Evolutionary conservation across 208 protist species (phyloP).

Genomic region (Leishmania martiniquensis): DNA sequence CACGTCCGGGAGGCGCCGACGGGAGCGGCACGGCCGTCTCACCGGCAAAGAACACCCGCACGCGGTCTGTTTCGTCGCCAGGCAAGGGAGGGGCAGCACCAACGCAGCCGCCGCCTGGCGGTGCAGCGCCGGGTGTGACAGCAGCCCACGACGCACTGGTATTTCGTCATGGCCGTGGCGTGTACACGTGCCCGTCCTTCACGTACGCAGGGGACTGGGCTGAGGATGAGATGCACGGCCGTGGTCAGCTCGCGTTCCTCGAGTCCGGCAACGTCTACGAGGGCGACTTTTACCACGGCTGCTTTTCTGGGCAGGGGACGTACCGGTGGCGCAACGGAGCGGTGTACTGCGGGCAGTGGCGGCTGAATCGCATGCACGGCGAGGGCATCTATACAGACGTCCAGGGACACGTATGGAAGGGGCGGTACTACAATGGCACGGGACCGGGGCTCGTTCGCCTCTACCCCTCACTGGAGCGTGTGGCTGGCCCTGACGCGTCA

Average conservation of each 20-base stretch:
- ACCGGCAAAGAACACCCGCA: background rate
- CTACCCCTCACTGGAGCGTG: constrained; percentile 27
- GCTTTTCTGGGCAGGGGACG: constrained; percentile 73
- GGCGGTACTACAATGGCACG: constrained; percentile 81
- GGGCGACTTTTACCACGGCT: constrained; percentile 61
- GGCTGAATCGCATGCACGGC: constrained; percentile 85
- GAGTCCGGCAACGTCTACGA: constrained; percentile 58
- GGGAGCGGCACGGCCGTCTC: background rate
- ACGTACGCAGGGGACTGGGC: constrained; percentile 84
- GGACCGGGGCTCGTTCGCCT: constrained; percentile 68
- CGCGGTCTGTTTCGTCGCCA: constrained; percentile 4
- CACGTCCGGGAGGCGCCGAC: background rate
- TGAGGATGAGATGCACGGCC: constrained; percentile 87
- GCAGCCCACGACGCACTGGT: constrained; percentile 12
- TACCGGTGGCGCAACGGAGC: constrained; percentile 75
- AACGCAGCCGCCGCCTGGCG: background rate
- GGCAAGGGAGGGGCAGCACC: constrained; percentile 5
- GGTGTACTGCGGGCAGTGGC: constrained; percentile 81
- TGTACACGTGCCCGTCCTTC: constrained; percentile 70
- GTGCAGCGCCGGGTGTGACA: background rate
- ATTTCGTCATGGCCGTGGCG: constrained; percentile 75
- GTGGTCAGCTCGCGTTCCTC: constrained; percentile 61
- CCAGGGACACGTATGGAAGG: constrained; percentile 73
- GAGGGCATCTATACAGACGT: constrained; percentile 83
- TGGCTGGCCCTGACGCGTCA: background rate